These are phyloP conservation scores for Monilinia vaccinii-corymbosi DNA, from an alignment of 2,329 filamentous ascomycete species.

Conservation along the genomic window DNA sequence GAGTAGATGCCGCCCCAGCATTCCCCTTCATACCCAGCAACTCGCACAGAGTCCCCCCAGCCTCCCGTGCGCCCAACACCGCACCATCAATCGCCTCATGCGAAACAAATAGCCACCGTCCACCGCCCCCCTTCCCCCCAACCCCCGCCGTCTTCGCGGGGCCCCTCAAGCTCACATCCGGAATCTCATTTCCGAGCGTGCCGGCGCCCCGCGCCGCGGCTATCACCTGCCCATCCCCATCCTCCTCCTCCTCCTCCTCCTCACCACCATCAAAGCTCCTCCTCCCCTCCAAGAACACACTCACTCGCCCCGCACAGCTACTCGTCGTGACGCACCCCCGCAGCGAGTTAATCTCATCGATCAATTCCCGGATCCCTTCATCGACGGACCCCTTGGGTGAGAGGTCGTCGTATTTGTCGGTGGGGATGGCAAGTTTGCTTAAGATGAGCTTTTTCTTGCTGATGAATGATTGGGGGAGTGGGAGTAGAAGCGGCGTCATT, in stretches of 20 bases:
- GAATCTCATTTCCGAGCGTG: slow-evolving; percentile 5
- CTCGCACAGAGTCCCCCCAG: slow-evolving; percentile 23
- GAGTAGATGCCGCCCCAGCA: slow-evolving; percentile 11
- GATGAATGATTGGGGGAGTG: slow-evolving; percentile 37
- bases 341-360: slow-evolving; percentile 66
- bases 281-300: slow-evolving; percentile 76
- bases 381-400: slow-evolving; percentile 89
- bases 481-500: no score
- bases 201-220: slow-evolving; percentile 10
- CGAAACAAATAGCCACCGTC: slow-evolving; percentile 79
- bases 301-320: slow-evolving; percentile 81
- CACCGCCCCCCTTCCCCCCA: slow-evolving; percentile 78
- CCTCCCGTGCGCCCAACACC: slow-evolving; percentile 12
- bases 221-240: no score
- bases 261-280: slow-evolving; percentile 30
- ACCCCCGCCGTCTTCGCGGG: slow-evolving; percentile 36
- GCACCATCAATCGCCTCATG: slow-evolving; percentile 55
- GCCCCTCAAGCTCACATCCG: slow-evolving; percentile 5
- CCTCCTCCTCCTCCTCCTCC: no score
- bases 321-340: slow-evolving; percentile 82
- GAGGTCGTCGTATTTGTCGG: slow-evolving; percentile 66
- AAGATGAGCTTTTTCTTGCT: slow-evolving; percentile 67
- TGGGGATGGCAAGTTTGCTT: slow-evolving; percentile 56
- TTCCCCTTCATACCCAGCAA: slow-evolving; percentile 35
- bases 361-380: slow-evolving; percentile 64